phyloP scores from a whole-genome alignment of 2,329 filamentous ascomycete genomes.

The Clonostachys sp. region DNA sequence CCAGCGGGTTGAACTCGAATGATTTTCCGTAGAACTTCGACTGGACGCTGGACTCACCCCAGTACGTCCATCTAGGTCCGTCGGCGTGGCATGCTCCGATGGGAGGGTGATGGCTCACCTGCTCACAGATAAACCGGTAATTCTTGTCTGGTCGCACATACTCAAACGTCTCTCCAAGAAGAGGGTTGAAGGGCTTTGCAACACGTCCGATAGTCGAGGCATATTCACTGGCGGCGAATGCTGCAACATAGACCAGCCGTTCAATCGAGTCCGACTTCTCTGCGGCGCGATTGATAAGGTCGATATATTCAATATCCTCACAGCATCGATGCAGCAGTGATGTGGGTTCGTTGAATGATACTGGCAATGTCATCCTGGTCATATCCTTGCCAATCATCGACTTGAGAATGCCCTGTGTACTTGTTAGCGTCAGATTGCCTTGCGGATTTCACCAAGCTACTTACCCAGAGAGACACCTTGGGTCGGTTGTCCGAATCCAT shows the following conservation, averaged over 20 bases:
- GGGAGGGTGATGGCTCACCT: conserved; percentile 96
- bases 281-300: conserved; percentile 84
- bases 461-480: conserved; percentile 93
- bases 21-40: conserved; percentile 98
- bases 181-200: conserved; percentile 95
- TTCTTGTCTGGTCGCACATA: conserved; percentile 94
- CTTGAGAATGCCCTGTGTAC: conserved; percentile 81
- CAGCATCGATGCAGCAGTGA: conserved; percentile 91
- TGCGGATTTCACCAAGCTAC: conserved; percentile 18
- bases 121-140: conserved; percentile 97
- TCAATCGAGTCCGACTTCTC: conserved; percentile 84
- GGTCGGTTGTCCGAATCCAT: conserved; percentile 90
- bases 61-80: conserved; percentile 93
- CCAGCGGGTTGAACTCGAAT: conserved; percentile 93
- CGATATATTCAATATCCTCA: conserved; percentile 97
- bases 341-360: conserved; percentile 98
- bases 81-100: conserved; percentile 92
- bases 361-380: conserved; percentile 98
- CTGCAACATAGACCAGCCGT: conserved; percentile 88
- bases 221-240: conserved; percentile 94
- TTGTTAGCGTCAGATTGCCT: neutral
- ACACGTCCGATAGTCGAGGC: conserved; percentile 95
- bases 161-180: conserved; percentile 94
- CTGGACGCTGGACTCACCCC: conserved; percentile 89
- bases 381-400: conserved; percentile 99